Evolutionary conservation across 108 stramenopile genomes (phyloP), one percentile per base, ranked within the genome.

Genomic region (Skeletonema menzelii): DNA sequence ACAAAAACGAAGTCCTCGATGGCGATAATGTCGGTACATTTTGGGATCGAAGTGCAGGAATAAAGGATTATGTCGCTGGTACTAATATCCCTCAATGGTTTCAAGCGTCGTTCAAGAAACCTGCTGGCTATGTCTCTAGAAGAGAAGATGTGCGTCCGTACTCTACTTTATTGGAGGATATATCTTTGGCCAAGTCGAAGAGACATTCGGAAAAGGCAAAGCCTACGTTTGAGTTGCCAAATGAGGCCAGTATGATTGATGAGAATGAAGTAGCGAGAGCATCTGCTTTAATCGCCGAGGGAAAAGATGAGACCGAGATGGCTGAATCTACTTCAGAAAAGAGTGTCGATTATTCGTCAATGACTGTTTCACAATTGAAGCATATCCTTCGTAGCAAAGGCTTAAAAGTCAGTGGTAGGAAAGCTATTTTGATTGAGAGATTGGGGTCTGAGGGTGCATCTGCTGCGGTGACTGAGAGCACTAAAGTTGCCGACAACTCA

Each of bases 51-150:
- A 60, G 65, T 58, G 38, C 32, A 3, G 85, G 85, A 12, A 59
- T 75, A 30, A 86, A 86, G 31, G 81, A 83, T 14, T 53, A 27
- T 59, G 70, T 86, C 2, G 85, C 83, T 22, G 80, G 85, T 22
- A 32, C 35, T 42, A 78, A 84, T 28, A 26, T 86, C 3, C 85
- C 85, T 15, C 46, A 68, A 24, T 70, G 65, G 22, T 85, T 82
- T 69, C 60, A 63, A 49, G 69, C 77, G 46, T 62, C 78, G 8
- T 84, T 81, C 38, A 17, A 59, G 53, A 24, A 34, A 44, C 82
- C 78, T 13, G 28, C 32, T 7, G 81, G 81, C 11, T 82, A 71
- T 26, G 35, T 28, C 17, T 32, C 57, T 24, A 44, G 71, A 56
- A 57, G 61, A 32, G 62, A 22, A 22, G 67, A 66, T 37, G 26